Evolutionary conservation across 805 yeast species (phyloP).

Genomic region (Kuraishia ogatae): DNA sequence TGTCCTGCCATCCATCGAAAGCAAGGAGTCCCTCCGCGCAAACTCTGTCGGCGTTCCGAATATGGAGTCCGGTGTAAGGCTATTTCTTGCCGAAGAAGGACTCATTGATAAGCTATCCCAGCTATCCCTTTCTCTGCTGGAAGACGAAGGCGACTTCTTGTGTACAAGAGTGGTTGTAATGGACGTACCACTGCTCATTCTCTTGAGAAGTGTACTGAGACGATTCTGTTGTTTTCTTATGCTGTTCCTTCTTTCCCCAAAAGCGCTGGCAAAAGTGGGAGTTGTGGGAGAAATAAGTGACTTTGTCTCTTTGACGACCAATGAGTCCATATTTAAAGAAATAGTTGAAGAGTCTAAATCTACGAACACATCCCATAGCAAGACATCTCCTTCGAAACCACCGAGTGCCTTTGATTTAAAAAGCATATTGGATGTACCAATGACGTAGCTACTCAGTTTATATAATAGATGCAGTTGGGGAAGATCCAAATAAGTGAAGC

Average conservation of each 20-base stretch:
- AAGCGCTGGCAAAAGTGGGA: conserved; percentile 7
- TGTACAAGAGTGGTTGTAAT: not conserved
- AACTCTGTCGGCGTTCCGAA: not conserved
- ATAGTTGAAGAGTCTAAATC: conserved; percentile 25
- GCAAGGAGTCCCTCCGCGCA: not conserved
- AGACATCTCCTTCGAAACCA: conserved; percentile 10
- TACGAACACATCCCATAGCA: conserved; percentile 53
- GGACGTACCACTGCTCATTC: not conserved
- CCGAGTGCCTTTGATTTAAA: conserved; percentile 36
- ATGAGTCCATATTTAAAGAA: not conserved
- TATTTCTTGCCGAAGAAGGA: not conserved
- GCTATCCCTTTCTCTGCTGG: not conserved
- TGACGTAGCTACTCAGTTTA: conserved; percentile 32
- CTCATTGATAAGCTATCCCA: not conserved
- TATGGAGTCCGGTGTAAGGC: not conserved
- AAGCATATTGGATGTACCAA: conserved; percentile 65
- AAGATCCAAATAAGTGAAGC: conserved; percentile 54
- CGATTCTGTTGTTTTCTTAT: conserved; percentile 16
- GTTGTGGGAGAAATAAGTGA: conserved; percentile 6
- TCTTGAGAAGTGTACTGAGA: not conserved
- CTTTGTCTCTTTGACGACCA: not conserved
- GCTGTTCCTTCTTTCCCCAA: conserved; percentile 13
- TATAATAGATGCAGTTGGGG: conserved; percentile 43
- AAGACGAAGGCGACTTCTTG: not conserved
- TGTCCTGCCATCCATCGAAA: not conserved